These are phyloP conservation scores for Solanum habrochaites DNA, from an alignment of 257 asterid species.

Conservation along the genomic window DNA sequence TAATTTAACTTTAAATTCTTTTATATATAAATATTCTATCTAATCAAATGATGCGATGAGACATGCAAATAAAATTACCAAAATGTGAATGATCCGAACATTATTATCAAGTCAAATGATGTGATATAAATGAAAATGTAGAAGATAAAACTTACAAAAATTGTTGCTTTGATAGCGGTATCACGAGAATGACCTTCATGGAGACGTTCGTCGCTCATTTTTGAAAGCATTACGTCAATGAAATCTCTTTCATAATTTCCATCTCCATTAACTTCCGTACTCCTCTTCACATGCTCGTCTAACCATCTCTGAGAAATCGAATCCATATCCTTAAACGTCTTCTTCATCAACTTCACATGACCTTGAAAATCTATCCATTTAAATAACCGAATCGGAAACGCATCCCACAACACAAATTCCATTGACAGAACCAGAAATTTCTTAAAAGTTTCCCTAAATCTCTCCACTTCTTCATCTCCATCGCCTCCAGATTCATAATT, in stretches of 20 bases:
- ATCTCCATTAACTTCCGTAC: neutral
- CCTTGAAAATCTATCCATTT: constrained; percentile 14
- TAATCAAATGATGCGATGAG: too few species aligned
- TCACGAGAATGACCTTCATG: neutral
- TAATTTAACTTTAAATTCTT: too few species aligned
- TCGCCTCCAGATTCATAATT: neutral
- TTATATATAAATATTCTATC: too few species aligned
- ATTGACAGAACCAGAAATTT: neutral
- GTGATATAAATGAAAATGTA: too few species aligned
- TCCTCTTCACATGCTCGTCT: neutral
- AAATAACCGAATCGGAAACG: neutral
- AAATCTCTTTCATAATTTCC: neutral
- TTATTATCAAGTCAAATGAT: neutral
- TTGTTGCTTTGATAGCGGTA: neutral
- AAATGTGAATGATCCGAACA: neutral
- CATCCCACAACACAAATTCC: constrained; percentile 2
- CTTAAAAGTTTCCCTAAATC: neutral
- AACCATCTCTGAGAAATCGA: constrained; percentile 7
- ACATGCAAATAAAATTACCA: neutral
- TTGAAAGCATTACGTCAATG: constrained; percentile 5
- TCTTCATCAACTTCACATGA: neutral
- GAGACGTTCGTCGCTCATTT: neutral
- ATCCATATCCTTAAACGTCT: neutral
- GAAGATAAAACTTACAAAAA: neutral
- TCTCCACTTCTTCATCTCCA: neutral